A percentile compares a stretch with the other conserved stretches of the same genome.
phyloP scores from a whole-genome alignment of 1,139 yeast genomes.

The Spathaspora sp. region DNA sequence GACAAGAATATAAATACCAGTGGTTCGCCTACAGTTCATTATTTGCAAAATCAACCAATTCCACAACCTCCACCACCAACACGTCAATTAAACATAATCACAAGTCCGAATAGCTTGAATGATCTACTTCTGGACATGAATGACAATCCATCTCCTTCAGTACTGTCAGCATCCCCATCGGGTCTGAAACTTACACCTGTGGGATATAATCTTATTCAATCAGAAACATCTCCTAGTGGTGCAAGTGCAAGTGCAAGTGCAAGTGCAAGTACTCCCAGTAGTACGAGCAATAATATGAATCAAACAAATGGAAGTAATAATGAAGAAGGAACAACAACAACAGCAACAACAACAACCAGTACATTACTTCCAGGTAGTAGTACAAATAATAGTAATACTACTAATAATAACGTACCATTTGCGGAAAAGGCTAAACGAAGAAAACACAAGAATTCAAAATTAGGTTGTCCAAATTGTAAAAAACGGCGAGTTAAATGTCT shows the following conservation, averaged over 20 bases:
- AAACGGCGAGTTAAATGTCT: conserved; percentile 44
- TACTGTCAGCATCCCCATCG: conserved; percentile 9
- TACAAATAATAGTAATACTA: neutral
- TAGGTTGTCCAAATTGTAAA: conserved; percentile 48
- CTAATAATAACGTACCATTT: neutral
- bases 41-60: neutral
- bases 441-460: conserved; percentile 32
- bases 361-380: neutral
- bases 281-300: neutral
- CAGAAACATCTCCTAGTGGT: neutral
- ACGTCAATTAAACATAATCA: neutral
- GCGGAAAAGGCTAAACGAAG: conserved; percentile 21
- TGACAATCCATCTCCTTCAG: conserved; percentile 13
- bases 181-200: neutral
- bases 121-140: conserved; percentile 9
- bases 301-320: neutral
- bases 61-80: conserved; percentile 3
- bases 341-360: neutral
- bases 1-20: neutral
- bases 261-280: neutral
- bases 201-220: neutral
- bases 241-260: neutral
- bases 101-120: neutral
- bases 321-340: neutral
- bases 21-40: neutral